Evolutionary conservation across 2,329 filamentous ascomycete species (phyloP).

Genomic region (Arthrobotrys sphaeroides): DNA sequence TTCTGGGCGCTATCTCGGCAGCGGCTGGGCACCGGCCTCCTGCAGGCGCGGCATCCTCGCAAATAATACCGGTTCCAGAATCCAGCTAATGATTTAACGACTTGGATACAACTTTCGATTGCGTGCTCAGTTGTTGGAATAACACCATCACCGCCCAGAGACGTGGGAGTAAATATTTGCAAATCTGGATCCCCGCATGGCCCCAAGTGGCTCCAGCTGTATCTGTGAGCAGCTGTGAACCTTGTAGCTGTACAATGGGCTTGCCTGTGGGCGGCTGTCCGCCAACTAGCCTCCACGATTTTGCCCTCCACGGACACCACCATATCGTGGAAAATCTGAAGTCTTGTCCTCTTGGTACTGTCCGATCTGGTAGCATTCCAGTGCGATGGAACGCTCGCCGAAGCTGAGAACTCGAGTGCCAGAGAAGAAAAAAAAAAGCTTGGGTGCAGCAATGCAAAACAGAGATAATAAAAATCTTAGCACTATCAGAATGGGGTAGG

Average conservation of each 20-base stretch:
- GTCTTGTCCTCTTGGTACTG: conserved; percentile 45
- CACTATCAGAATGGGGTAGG: conserved; percentile 1
- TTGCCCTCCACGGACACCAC: conserved; percentile 1
- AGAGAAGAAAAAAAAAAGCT: conserved; percentile 13
- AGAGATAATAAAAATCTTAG: background rate
- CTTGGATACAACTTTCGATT: conserved; percentile 17
- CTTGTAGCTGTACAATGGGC: no score
- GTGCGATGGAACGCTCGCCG: conserved; percentile 22
- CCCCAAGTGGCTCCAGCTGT: no score
- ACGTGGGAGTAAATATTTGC: no score
- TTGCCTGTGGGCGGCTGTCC: background rate
- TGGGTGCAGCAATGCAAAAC: conserved; percentile 17
- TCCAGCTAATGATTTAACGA: conserved; percentile 12
- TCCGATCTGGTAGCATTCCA: background rate
- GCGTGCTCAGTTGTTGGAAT: conserved; percentile 37
- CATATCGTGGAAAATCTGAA: conserved; percentile 10
- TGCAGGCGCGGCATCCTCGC: conserved; percentile 23
- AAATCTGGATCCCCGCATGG: conserved; percentile 11
- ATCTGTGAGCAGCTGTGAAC: no score
- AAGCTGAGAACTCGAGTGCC: conserved; percentile 5
- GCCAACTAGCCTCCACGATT: background rate
- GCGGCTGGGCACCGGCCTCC: conserved; percentile 14
- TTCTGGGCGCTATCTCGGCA: conserved; percentile 29
- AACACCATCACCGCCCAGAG: conserved; percentile 45
- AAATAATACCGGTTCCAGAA: background rate